Evolutionary conservation across 805 yeast species (phyloP).

Genomic region (Yamadazyma paraphyllophila): DNA sequence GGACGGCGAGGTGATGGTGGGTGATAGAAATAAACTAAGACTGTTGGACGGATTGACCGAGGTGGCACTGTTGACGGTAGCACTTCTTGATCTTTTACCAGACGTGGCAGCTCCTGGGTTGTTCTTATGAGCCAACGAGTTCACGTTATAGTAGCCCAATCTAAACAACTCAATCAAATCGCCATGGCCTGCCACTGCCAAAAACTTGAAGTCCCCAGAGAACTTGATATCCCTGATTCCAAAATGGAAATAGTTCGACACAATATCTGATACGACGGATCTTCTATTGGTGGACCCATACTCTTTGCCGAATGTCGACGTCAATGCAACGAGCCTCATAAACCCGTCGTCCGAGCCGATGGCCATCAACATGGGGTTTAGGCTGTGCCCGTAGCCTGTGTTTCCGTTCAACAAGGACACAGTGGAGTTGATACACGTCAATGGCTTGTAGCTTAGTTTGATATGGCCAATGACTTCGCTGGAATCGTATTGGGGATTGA

Average conservation of each 20-base stretch:
- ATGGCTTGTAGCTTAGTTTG: constrained; percentile 57
- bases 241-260: constrained; percentile 63
- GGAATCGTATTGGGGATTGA: constrained; percentile 12
- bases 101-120: background rate
- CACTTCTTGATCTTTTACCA: constrained; percentile 39
- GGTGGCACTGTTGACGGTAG: constrained; percentile 32
- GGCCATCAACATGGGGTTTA: constrained; percentile 46
- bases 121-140: constrained; percentile 26
- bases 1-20: constrained; percentile 21
- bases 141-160: constrained; percentile 41
- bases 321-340: constrained; percentile 54
- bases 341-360: constrained; percentile 68
- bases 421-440: constrained; percentile 46
- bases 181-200: constrained; percentile 53
- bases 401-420: constrained; percentile 15
- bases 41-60: constrained; percentile 12
- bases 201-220: constrained; percentile 48
- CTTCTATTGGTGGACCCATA: constrained; percentile 27
- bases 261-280: constrained; percentile 45
- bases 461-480: constrained; percentile 50
- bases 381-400: constrained; percentile 3
- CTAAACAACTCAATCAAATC: constrained; percentile 44
- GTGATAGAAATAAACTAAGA: constrained; percentile 19
- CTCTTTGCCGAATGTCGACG: constrained; percentile 25
- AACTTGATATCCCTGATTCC: constrained; percentile 53